Base-by-base conservation (phyloP, 2,329 filamentous ascomycete genomes). In the Fusarium tupiense region DNA sequence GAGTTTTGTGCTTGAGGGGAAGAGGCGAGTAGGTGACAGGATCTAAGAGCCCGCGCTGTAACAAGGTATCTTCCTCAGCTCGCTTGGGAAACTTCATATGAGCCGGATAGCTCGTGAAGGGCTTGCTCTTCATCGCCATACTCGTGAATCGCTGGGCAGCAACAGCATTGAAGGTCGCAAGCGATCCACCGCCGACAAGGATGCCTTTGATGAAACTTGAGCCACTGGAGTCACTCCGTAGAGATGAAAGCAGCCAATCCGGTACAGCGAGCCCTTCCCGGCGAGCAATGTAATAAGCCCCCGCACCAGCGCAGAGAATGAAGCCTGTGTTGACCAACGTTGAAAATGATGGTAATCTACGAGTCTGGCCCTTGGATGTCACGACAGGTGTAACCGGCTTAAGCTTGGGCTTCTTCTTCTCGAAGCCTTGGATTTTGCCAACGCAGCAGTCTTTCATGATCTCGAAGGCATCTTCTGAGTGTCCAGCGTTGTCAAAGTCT, bases 401-500 rank as follows among this genome's bases (percentile, higher is more conserved):
- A 44, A 83, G 59, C 11, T 69, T 37, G 4, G 67, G 43, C 3
- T 74, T 74, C 16, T 68, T 50, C 24, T 47, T 68, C 16, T 73
- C 62, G 10, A 64, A 78, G 11, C 81, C 83, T 52, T 81, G 82
- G 47, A 84, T 73, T 37, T 78, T 82, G 43, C 85, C 85, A 29
- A 86, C 58, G 44, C 71, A 71, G 41, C 79, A 84, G 10, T 78
- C 68, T 11, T 78, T 78, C 81, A 87, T 83, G 54, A 85, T 83
- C 56, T 86, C 84, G 40, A 77, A 81, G 3, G 85, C 85, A 58
- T 87, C 86, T 40, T 94, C 92, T 50, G 92, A 94, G 85, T 97
- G 94, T 54, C 94, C 94, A 41, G 94, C 93, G 77, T 96, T 92
- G 83, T 96, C 93, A 78, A 95, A 96, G 41, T 90, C 92, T 80